phyloP scores from a whole-genome alignment of 179 eudicot species.

The Nepenthes alata region DNA sequence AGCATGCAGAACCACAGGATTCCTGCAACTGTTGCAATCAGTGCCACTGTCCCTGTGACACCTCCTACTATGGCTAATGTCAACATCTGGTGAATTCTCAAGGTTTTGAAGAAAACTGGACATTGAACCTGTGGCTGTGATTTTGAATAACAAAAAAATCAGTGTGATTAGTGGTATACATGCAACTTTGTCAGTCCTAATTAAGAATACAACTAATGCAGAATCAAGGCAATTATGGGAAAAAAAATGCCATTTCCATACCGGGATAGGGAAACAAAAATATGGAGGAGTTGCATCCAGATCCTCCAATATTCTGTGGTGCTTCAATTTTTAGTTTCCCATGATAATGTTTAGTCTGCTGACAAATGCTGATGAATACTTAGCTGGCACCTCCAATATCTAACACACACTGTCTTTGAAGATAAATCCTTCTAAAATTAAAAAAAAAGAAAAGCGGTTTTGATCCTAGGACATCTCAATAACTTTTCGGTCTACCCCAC shows the following conservation, averaged over 20 bases:
- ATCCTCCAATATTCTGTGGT: not conserved
- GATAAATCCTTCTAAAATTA: too few relatives aligned
- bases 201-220: too few relatives aligned
- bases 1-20: slow-evolving; percentile 11
- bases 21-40: slow-evolving; percentile 12
- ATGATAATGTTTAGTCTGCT: too few relatives aligned
- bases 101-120: slow-evolving; percentile 11
- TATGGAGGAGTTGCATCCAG: not conserved
- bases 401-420: too few relatives aligned
- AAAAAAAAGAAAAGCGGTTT: too few relatives aligned
- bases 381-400: too few relatives aligned
- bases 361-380: too few relatives aligned
- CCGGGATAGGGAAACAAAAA: not conserved
- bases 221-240: too few relatives aligned
- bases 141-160: not conserved
- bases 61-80: slow-evolving; percentile 24
- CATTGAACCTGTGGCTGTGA: slow-evolving; percentile 17
- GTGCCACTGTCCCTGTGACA: slow-evolving; percentile 19
- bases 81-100: slow-evolving; percentile 17
- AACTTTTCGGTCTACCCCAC: not conserved
- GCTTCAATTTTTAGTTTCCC: too few relatives aligned
- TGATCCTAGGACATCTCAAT: too few relatives aligned
- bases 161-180: not conserved
- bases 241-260: too few relatives aligned
- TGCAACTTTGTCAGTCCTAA: too few relatives aligned